Percentiles rank a stretch among this genome's conserved stretches.
Conservation (phyloP, 1,139 yeast genomes). For the Blastobotrys arbuscula region DNA sequence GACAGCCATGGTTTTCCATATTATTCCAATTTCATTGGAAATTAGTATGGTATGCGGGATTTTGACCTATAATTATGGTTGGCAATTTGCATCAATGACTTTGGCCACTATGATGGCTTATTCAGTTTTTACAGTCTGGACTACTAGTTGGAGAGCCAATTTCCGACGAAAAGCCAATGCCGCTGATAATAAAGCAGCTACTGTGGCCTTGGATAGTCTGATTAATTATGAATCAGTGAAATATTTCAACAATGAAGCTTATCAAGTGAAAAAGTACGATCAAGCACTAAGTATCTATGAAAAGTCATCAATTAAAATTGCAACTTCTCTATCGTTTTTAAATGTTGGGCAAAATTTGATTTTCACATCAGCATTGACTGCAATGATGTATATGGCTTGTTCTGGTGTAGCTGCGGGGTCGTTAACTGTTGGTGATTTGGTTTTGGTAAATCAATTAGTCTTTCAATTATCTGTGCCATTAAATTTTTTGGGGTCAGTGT, state of each 20-base stretch:
- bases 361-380: slow-evolving; percentile 86
- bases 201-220: slow-evolving; percentile 88
- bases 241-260: slow-evolving; percentile 83
- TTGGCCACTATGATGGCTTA: slow-evolving; percentile 82
- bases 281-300: slow-evolving; percentile 70
- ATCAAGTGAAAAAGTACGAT: slow-evolving; percentile 76
- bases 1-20: slow-evolving; percentile 95
- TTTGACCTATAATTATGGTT: slow-evolving; percentile 85
- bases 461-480: slow-evolving; percentile 93
- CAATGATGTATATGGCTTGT: slow-evolving; percentile 99
- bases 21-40: slow-evolving; percentile 87
- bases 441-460: slow-evolving; percentile 90
- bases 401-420: slow-evolving; percentile 79
- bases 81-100: slow-evolving; percentile 84
- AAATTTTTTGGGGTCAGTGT: slow-evolving; percentile 90
- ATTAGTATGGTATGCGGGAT: slow-evolving; percentile 91
- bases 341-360: slow-evolving; percentile 91
- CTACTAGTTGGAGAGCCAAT: slow-evolving; percentile 95
- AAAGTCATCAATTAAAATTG: slow-evolving; percentile 78
- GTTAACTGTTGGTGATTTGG: slow-evolving; percentile 90
- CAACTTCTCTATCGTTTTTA: slow-evolving; percentile 84
- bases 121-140: slow-evolving; percentile 76
- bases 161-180: slow-evolving; percentile 86
- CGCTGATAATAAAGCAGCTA: slow-evolving; percentile 93
- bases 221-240: slow-evolving; percentile 94